Conservation (phyloP, 345 rosid genomes). For the Eucalyptus virginea region DNA sequence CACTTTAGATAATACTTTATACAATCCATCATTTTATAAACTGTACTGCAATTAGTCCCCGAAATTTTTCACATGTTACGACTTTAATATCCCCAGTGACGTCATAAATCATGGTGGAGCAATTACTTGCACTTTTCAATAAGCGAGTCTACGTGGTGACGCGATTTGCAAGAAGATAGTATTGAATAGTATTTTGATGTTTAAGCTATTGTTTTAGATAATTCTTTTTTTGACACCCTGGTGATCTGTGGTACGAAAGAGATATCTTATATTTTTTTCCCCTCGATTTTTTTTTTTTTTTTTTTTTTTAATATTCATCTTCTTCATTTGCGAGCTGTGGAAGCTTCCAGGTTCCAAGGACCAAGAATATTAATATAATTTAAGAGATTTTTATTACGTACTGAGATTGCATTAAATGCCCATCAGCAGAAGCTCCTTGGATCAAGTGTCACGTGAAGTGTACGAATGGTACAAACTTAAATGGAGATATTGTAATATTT, state of each 20-base stretch:
- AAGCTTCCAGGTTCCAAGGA: background rate
- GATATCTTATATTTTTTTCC: background rate
- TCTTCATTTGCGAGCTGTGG: background rate
- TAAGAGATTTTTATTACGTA: background rate
- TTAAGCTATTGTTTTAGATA: background rate
- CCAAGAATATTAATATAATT: background rate
- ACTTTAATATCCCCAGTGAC: background rate
- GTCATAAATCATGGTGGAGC: background rate
- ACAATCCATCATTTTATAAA: background rate
- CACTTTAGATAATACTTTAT: background rate
- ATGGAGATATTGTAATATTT: background rate
- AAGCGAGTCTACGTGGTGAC: background rate
- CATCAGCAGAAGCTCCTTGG: background rate
- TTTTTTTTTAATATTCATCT: background rate
- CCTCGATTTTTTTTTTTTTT: too few species aligned
- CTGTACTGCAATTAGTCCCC: background rate
- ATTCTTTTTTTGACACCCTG: background rate
- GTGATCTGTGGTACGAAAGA: background rate
- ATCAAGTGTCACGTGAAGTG: background rate
- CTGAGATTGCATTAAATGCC: background rate
- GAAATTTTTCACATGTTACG: background rate
- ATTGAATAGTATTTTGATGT: background rate
- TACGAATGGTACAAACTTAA: background rate
- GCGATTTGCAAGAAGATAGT: background rate
- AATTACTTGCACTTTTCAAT: background rate